These are phyloP conservation scores for Pichia manshurica DNA, from an alignment of 805 yeast species.

Conservation along the genomic window DNA sequence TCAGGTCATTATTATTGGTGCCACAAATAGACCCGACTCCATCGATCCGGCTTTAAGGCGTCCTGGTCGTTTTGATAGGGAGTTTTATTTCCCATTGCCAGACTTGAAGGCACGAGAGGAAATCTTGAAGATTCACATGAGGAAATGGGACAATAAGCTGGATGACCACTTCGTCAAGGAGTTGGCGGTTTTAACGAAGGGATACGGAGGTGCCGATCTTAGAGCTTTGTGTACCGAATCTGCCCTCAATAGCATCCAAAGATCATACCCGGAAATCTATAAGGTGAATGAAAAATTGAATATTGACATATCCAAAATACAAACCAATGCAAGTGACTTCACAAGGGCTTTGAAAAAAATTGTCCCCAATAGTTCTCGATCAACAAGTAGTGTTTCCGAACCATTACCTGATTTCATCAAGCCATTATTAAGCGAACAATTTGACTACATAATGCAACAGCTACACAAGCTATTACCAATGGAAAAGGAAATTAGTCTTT, in stretches of 20 bases:
- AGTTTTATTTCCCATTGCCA: conserved; percentile 93
- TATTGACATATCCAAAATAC: conserved; percentile 66
- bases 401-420: conserved; percentile 72
- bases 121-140: conserved; percentile 80
- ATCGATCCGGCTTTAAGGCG: conserved; percentile 97
- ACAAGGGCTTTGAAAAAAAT: conserved; percentile 80
- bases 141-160: conserved; percentile 79
- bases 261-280: conserved; percentile 92
- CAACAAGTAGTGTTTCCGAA: conserved; percentile 60
- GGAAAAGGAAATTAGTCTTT: conserved; percentile 44
- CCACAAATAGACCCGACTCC: conserved; percentile 95
- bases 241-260: conserved; percentile 84
- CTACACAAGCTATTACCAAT: conserved; percentile 60
- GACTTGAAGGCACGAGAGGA: conserved; percentile 71
- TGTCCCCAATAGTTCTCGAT: conserved; percentile 87
- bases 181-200: conserved; percentile 79
- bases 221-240: conserved; percentile 94
- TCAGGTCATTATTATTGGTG: conserved; percentile 96
- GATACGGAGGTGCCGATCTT: conserved; percentile 97
- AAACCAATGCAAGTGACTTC: conserved; percentile 77
- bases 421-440: conserved; percentile 54
- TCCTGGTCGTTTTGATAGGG: conserved; percentile 96
- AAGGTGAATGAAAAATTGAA: conserved; percentile 62
- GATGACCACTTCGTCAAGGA: conserved; percentile 51
- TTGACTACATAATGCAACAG: conserved; percentile 40